Percentiles rank a stretch among this genome's conserved stretches.
These are phyloP conservation scores for Leishmania lainsoni DNA, from an alignment of 208 protist genomes.

Conservation along the genomic window DNA sequence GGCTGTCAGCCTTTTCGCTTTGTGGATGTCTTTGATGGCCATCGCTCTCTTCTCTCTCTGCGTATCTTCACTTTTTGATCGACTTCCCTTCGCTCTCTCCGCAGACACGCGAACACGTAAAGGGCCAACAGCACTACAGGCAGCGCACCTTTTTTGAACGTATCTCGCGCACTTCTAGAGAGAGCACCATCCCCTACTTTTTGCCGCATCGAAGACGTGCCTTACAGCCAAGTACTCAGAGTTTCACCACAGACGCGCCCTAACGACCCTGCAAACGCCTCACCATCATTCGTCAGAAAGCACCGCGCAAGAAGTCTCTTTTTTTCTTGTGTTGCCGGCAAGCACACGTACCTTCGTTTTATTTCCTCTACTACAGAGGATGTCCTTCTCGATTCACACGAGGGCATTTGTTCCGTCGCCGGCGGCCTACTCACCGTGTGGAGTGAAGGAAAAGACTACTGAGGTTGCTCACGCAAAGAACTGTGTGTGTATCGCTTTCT, in stretches of 20 bases:
- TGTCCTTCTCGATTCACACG: constrained; percentile 61
- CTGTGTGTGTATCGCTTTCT: constrained; percentile 76
- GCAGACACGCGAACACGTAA: neutral
- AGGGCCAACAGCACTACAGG: constrained; percentile 6
- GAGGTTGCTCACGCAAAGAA: constrained; percentile 33
- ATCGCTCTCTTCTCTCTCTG: neutral
- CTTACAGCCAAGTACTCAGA: neutral
- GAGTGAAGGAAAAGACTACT: constrained; percentile 3
- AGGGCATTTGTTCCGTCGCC: constrained; percentile 34
- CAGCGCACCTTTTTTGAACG: neutral
- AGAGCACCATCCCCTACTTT: neutral
- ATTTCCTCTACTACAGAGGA: constrained; percentile 6
- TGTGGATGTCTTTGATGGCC: neutral
- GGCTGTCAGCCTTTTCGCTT: neutral
- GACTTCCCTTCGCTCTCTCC: neutral
- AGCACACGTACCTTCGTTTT: neutral
- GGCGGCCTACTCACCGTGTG: constrained; percentile 8
- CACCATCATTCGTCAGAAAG: neutral
- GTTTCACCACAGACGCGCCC: neutral
- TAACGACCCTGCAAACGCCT: neutral
- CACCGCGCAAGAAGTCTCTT: neutral
- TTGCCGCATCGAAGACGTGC: neutral
- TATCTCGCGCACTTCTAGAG: neutral
- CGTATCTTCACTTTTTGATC: neutral
- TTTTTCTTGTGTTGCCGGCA: neutral